Evolutionary conservation across 176 grass and related monocot species (phyloP).

Genomic region (Avena eriantha): DNA sequence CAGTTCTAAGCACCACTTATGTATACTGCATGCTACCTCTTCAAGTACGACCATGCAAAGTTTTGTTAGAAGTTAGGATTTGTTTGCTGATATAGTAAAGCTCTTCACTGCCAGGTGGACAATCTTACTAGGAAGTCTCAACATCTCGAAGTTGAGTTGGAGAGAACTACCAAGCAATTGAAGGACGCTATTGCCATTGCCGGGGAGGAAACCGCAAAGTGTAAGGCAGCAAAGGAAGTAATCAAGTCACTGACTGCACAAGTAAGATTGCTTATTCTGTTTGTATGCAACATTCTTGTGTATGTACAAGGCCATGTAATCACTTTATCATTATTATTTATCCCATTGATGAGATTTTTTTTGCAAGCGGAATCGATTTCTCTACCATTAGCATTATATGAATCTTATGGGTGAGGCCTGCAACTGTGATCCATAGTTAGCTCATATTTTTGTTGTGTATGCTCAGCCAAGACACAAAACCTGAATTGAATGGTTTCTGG

Average conservation of each 20-base stretch:
- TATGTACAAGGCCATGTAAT: not conserved
- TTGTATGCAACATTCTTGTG: slow-evolving; percentile 5
- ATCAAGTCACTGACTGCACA: slow-evolving; percentile 91
- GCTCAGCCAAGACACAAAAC: not conserved
- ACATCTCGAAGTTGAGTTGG: slow-evolving; percentile 83
- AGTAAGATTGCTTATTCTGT: slow-evolving; percentile 52
- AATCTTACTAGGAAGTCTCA: slow-evolving; percentile 81
- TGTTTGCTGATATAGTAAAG: slow-evolving; percentile 37
- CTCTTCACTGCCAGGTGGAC: slow-evolving; percentile 64
- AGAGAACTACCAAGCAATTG: slow-evolving; percentile 82
- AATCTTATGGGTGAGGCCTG: not conserved
- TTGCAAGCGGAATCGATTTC: not conserved
- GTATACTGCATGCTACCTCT: not conserved
- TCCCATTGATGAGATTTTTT: not conserved
- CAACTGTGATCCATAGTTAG: not conserved
- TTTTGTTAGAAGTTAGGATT: slow-evolving; percentile 13
- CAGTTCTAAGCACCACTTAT: not conserved
- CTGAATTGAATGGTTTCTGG: slow-evolving; percentile 6
- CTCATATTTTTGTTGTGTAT: slow-evolving; percentile 22
- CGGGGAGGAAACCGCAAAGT: slow-evolving; percentile 88
- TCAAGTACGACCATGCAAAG: not conserved
- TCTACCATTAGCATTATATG: not conserved
- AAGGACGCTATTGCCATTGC: slow-evolving; percentile 90
- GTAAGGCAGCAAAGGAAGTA: slow-evolving; percentile 96
- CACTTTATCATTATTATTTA: slow-evolving; percentile 7